Evolutionary conservation across 441 rosid genomes (phyloP).

Genomic region (Gossypium trilobum): DNA sequence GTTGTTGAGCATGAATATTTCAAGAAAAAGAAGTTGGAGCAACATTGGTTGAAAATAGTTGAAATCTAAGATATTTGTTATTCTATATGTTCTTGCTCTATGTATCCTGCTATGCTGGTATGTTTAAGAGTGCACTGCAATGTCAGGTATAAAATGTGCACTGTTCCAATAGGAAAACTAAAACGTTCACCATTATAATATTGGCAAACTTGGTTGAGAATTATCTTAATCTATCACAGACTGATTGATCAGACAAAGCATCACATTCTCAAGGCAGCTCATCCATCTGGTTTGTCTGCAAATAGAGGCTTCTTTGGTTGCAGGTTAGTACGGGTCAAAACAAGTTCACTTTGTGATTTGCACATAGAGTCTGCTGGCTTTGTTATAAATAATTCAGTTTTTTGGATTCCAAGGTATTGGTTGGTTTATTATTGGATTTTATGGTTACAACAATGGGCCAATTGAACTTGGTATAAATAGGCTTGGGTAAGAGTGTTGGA

Average conservation of each 20-base stretch:
- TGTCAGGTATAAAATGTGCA: neutral
- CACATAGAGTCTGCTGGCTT: neutral
- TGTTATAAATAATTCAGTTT: neutral
- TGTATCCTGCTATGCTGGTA: neutral
- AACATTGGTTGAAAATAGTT: neutral
- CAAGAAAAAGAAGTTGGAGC: neutral
- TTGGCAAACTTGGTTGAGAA: neutral
- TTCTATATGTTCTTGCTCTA: neutral
- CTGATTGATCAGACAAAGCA: slow-evolving; percentile 76
- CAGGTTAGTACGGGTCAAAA: slow-evolving; percentile 43
- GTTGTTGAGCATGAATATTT: neutral
- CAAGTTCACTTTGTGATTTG: neutral
- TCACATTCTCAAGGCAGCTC: slow-evolving; percentile 88
- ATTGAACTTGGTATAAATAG: neutral
- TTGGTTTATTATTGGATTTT: neutral
- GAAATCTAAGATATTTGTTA: neutral
- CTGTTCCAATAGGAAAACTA: neutral
- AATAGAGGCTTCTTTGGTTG: slow-evolving; percentile 90
- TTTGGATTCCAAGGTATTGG: neutral
- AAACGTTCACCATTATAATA: neutral
- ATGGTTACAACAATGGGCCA: neutral
- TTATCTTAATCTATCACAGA: slow-evolving; percentile 31
- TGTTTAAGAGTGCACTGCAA: neutral
- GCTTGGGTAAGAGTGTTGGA: neutral
- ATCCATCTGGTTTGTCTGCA: slow-evolving; percentile 98